Conservation (phyloP, 768 basidiomycete genomes). For the Erythrobasidium yunnanense region DNA sequence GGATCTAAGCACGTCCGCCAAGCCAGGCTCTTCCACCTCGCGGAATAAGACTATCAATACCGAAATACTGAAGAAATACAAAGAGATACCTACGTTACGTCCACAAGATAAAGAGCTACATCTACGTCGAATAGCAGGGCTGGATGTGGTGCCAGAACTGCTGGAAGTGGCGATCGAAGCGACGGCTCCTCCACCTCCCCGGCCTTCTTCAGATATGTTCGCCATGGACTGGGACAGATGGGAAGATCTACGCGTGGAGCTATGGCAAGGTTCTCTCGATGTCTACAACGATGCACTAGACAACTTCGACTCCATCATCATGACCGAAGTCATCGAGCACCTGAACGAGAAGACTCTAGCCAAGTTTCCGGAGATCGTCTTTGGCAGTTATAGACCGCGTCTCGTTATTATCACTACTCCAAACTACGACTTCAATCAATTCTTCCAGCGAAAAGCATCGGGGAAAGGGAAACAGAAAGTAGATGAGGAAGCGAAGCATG, state of each 20-base stretch:
- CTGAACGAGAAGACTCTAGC: constrained; percentile 49
- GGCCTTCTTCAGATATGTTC: not conserved
- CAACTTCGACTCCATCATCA: constrained; percentile 23
- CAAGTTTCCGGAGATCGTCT: constrained; percentile 57
- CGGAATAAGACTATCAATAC: not conserved
- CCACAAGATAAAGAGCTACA: constrained; percentile 22
- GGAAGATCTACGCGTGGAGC: constrained; percentile 25
- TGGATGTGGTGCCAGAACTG: constrained; percentile 3
- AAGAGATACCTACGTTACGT: not conserved
- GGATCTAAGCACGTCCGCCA: too few species aligned
- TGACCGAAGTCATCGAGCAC: constrained; percentile 29
- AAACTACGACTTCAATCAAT: constrained; percentile 59
- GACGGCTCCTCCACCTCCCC: constrained; percentile 11
- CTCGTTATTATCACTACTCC: constrained; percentile 72
- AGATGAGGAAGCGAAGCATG: constrained; percentile 33
- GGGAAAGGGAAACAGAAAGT: not conserved
- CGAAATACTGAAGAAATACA: constrained; percentile 10
- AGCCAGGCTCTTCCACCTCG: not conserved
- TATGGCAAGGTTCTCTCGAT: constrained; percentile 28
- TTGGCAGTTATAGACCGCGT: constrained; percentile 67
- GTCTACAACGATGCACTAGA: constrained; percentile 25
- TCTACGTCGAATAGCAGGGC: constrained; percentile 23
- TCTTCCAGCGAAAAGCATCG: constrained; percentile 39
- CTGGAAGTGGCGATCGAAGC: not conserved
- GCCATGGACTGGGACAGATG: not conserved